These are phyloP conservation scores for Malus hybrid DNA, from an alignment of 331 rosid genomes.

Conservation along the genomic window DNA sequence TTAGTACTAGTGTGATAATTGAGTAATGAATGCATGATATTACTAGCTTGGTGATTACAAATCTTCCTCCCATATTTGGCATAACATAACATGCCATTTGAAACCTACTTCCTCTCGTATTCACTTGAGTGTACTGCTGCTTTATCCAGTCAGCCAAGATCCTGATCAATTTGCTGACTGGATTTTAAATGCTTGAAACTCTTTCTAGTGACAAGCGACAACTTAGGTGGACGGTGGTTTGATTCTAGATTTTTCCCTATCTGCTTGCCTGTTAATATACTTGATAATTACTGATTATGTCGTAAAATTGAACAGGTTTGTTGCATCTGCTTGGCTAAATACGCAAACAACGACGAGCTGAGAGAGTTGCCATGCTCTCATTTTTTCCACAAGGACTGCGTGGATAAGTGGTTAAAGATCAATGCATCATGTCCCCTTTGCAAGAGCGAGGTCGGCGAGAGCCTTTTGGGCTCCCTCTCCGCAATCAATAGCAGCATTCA, in stretches of 20 bases:
- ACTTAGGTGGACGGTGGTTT: not conserved
- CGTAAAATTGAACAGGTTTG: conserved; percentile 48
- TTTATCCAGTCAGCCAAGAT: not conserved
- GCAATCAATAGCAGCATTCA: conserved; percentile 26
- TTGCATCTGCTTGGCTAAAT: conserved; percentile 76
- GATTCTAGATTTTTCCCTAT: not conserved
- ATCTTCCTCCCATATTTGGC: too few relatives aligned
- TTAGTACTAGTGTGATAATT: not conserved
- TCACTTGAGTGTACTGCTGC: not conserved
- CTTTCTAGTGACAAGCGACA: not conserved
- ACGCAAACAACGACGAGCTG: conserved; percentile 66
- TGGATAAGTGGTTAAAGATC: conserved; percentile 87
- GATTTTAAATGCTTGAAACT: not conserved
- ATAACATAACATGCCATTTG: not conserved
- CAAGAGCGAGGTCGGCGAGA: conserved; percentile 56
- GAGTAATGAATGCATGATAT: not conserved
- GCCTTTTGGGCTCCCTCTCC: conserved; percentile 15
- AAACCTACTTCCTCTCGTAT: not conserved
- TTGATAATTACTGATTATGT: not conserved
- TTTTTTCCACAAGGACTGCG: conserved; percentile 81
- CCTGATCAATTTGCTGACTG: not conserved
- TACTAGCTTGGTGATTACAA: not conserved
- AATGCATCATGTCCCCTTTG: conserved; percentile 86
- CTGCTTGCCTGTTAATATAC: not conserved
- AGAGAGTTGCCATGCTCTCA: conserved; percentile 80